Percentiles rank a stretch among this genome's conserved stretches.
phyloP scores from a whole-genome alignment of 177 flowering plant species.

The Vitis hybrid region DNA sequence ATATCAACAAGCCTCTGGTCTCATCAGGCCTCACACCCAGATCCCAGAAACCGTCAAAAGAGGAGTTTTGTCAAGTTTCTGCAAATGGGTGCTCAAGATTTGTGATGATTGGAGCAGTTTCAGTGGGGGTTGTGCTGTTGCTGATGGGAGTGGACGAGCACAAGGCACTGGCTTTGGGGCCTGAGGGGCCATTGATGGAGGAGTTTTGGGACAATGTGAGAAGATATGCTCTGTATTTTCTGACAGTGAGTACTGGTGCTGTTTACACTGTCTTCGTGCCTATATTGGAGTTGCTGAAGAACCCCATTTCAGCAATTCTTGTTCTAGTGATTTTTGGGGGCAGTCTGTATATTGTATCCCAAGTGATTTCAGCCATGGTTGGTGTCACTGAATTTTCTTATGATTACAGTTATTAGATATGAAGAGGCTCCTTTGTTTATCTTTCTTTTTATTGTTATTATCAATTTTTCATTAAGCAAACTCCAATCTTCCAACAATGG shows the following conservation, averaged over 20 bases:
- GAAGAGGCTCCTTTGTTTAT: too few species aligned
- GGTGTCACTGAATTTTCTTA: conserved; percentile 77
- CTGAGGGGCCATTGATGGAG: conserved; percentile 88
- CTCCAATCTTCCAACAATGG: too few species aligned
- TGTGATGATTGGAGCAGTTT: conserved; percentile 51
- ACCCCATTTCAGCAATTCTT: conserved; percentile 79
- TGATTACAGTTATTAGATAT: conserved; percentile 57
- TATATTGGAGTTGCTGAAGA: conserved; percentile 72
- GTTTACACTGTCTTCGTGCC: conserved; percentile 67
- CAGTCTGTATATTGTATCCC: conserved; percentile 57
- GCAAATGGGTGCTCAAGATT: conserved; percentile 31
- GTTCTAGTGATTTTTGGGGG: conserved; percentile 61
- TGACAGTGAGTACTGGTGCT: conserved; percentile 91
- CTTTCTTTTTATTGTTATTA: neutral
- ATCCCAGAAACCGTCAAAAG: conserved; percentile 4
- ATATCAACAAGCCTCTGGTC: conserved; percentile 1
- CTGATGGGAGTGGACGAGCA: conserved; percentile 46
- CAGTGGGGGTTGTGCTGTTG: conserved; percentile 54
- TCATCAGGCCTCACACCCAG: conserved; percentile 1
- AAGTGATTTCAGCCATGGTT: conserved; percentile 78
- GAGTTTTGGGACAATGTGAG: conserved; percentile 96
- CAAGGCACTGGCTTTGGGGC: conserved; percentile 80
- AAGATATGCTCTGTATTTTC: conserved; percentile 73
- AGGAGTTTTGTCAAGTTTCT: conserved; percentile 1
- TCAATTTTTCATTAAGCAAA: neutral